phyloP scores from a whole-genome alignment of 768 basidiomycete species.

The Candolleomyces aberdarensis region DNA sequence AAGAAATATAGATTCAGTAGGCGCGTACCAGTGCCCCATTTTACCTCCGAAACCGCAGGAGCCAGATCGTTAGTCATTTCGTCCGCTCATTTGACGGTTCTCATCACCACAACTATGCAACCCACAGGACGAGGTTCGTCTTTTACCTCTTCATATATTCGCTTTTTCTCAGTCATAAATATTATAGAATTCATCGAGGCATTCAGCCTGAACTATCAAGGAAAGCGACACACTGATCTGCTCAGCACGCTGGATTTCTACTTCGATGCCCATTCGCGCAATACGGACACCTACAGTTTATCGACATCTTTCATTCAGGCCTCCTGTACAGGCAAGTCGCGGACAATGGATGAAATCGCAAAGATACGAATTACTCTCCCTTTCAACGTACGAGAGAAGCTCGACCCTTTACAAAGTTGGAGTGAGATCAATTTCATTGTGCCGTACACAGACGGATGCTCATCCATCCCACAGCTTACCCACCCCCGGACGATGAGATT shows the following conservation, averaged over 20 bases:
- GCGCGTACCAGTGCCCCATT: not conserved
- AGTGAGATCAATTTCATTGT: not conserved
- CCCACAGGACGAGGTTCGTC: not conserved
- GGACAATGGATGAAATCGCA: not conserved
- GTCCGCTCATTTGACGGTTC: not conserved
- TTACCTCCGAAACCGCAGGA: not conserved
- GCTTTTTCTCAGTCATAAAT: not conserved
- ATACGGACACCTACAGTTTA: not conserved
- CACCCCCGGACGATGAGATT: not conserved
- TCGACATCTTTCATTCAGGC: not conserved
- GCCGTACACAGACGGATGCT: not conserved
- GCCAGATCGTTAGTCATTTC: not conserved
- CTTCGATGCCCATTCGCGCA: not conserved
- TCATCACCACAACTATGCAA: not conserved
- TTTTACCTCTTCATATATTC: not conserved
- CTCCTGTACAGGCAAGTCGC: not conserved
- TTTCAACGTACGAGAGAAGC: not conserved
- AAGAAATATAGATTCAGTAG: not conserved
- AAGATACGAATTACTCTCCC: not conserved
- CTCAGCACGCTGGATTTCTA: not conserved
- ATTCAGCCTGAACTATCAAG: not conserved
- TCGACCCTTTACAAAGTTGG: not conserved
- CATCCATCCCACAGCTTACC: not conserved
- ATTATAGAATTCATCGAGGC: not conserved
- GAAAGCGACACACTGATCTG: not conserved